These are phyloP conservation scores for Aquanectria penicillioides DNA, from an alignment of 2,329 filamentous ascomycete species.

Conservation along the genomic window DNA sequence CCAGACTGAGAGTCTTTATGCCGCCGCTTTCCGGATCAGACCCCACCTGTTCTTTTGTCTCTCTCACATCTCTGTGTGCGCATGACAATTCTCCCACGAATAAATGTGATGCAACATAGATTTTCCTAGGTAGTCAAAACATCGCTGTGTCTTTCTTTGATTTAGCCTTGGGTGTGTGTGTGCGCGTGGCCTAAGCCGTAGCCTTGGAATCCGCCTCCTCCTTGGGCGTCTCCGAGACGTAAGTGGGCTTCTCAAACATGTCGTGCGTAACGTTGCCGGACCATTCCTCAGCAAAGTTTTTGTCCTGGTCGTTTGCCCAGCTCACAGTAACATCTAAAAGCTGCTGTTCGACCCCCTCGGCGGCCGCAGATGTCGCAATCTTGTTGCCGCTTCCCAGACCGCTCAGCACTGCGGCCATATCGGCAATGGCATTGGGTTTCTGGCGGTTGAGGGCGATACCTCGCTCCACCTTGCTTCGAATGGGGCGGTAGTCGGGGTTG, in stretches of 20 bases:
- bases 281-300: slow-evolving; percentile 59
- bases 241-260: slow-evolving; percentile 46
- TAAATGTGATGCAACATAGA: background rate
- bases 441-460: slow-evolving; percentile 67
- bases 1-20: slow-evolving; percentile 24
- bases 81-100: background rate
- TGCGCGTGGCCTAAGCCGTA: background rate
- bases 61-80: slow-evolving; percentile 11
- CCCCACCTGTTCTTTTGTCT: background rate
- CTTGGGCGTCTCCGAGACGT: slow-evolving; percentile 29
- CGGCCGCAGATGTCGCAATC: slow-evolving; percentile 47
- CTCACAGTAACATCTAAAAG: slow-evolving; percentile 58
- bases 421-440: slow-evolving; percentile 69
- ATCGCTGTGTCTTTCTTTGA: background rate
- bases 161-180: background rate
- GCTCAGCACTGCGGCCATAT: slow-evolving; percentile 68
- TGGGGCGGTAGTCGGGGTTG: slow-evolving; percentile 42
- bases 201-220: slow-evolving; percentile 15
- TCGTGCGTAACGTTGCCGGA: slow-evolving; percentile 63
- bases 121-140: slow-evolving; percentile 6
- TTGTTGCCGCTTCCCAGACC: slow-evolving; percentile 63
- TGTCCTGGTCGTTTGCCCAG: slow-evolving; percentile 62
- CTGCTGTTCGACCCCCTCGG: slow-evolving; percentile 30
- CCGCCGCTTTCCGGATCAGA: slow-evolving; percentile 16
- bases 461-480: slow-evolving; percentile 55